phyloP scores from a whole-genome alignment of 1,284 basidiomycete species.

The Ustilago trichophora region DNA sequence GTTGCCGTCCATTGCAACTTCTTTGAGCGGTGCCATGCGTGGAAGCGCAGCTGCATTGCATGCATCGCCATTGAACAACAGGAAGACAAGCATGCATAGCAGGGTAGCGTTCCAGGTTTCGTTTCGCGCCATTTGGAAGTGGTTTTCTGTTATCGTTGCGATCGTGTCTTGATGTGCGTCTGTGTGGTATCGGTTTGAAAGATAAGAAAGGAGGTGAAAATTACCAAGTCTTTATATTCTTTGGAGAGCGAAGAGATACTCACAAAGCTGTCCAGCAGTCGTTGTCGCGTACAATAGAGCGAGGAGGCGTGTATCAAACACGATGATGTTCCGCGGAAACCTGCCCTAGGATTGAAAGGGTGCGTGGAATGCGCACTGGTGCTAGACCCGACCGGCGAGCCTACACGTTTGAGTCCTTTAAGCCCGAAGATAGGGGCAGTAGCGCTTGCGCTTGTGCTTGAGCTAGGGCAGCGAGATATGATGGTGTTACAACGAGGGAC shows the following conservation, averaged over 20 bases:
- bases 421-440: no score
- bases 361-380: neutral
- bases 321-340: neutral
- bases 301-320: conserved; percentile 5
- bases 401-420: neutral
- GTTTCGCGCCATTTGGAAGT: conserved; percentile 3
- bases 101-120: neutral
- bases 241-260: conserved; percentile 4
- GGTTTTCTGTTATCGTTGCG: no score
- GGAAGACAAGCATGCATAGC: conserved; percentile 4
- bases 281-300: neutral
- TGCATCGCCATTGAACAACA: neutral
- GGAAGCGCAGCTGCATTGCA: conserved; percentile 19
- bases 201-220: no score
- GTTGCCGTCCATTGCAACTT: conserved; percentile 1
- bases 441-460: neutral
- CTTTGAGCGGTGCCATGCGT: conserved; percentile 4
- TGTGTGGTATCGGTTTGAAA: no score
- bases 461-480: neutral
- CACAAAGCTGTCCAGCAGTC: conserved; percentile 17
- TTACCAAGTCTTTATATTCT: no score
- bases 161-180: no score
- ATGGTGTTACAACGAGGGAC: no score
- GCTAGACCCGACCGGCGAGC: conserved; percentile 26
- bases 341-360: neutral